Percentiles rank a stretch among this genome's conserved stretches.
phyloP scores from a whole-genome alignment of 2,329 filamentous ascomycete genomes.

The Penicillium verrucosum region DNA sequence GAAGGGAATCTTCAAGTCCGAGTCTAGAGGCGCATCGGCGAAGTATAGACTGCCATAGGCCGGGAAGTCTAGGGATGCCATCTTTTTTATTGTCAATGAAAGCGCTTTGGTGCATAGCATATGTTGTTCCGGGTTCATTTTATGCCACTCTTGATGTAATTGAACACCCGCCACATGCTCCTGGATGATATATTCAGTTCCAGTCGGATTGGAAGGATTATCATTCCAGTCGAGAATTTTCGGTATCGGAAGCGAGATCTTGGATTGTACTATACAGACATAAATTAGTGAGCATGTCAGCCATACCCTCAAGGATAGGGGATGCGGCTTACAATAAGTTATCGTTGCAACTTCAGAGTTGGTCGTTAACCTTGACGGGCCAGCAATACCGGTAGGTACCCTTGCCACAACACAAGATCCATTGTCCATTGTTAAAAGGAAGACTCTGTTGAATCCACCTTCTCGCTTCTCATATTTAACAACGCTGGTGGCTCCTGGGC shows the following conservation, averaged over 20 bases:
- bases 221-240: conserved; percentile 27
- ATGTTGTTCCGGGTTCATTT: conserved; percentile 34
- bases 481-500: conserved; percentile 36
- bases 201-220: conserved; percentile 30
- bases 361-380: conserved; percentile 38
- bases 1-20: conserved; percentile 22
- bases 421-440: conserved; percentile 44
- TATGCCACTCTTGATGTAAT: conserved; percentile 33
- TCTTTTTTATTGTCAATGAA: conserved; percentile 28
- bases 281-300: conserved; percentile 1
- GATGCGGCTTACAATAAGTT: conserved; percentile 36
- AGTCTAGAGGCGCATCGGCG: conserved; percentile 24
- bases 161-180: conserved; percentile 35
- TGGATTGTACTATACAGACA: conserved; percentile 19
- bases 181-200: conserved; percentile 42
- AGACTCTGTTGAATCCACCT: conserved; percentile 46
- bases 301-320: background rate
- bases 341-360: conserved; percentile 51
- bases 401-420: conserved; percentile 40
- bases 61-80: conserved; percentile 35
- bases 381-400: conserved; percentile 42
- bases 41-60: conserved; percentile 42
- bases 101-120: conserved; percentile 34
- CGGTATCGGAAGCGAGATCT: conserved; percentile 25
- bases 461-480: conserved; percentile 43